Percentiles rank a stretch among this genome's conserved stretches.
Conservation (phyloP, 1,284 basidiomycete genomes). For the Ganoderma resinaceum region DNA sequence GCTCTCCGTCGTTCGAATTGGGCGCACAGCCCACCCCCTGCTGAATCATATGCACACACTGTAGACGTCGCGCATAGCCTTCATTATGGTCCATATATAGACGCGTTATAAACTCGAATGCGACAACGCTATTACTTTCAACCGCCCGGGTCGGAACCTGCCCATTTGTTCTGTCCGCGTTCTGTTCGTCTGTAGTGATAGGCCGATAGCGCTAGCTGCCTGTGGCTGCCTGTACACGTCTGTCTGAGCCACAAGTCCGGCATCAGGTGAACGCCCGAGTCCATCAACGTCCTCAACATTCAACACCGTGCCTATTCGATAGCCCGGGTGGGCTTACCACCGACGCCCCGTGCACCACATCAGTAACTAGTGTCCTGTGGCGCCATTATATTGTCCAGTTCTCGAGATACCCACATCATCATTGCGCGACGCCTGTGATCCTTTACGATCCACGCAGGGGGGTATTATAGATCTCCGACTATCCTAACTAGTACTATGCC, state of each 20-base stretch:
- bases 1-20: background rate
- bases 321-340: background rate
- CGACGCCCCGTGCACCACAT: background rate
- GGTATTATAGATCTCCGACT: too few species aligned
- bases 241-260: background rate
- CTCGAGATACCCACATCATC: background rate
- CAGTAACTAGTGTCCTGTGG: background rate
- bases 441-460: too few species aligned
- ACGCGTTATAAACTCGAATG: background rate
- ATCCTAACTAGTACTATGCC: too few species aligned
- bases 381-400: background rate
- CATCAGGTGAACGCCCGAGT: background rate
- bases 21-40: background rate
- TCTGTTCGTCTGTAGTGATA: too few species aligned
- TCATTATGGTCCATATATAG: background rate
- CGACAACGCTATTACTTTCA: background rate
- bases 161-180: background rate
- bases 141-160: too few species aligned
- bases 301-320: background rate
- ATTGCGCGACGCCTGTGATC: background rate
- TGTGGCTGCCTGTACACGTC: background rate
- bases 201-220: too few species aligned
- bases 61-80: background rate
- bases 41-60: background rate
- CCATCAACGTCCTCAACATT: background rate